Evolutionary conservation across 345 rosid genomes (phyloP).

Genomic region (Eucalyptus cloeziana): DNA sequence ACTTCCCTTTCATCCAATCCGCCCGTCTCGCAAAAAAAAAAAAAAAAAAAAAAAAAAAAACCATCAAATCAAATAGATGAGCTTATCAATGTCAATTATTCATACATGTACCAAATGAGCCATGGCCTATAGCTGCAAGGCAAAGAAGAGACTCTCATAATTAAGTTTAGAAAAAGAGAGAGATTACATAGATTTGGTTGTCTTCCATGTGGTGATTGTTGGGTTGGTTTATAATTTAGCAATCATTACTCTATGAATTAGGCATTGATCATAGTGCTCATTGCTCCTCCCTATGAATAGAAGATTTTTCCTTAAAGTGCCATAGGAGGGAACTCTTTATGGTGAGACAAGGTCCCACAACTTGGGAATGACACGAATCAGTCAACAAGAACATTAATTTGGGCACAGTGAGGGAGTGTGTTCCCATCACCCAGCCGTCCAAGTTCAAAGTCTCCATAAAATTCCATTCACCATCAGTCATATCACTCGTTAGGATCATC

Average conservation of each 20-base stretch:
- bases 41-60: not conserved
- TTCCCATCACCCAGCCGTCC: not conserved
- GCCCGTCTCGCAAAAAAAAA: not conserved
- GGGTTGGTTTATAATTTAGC: not conserved
- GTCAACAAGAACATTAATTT: not conserved
- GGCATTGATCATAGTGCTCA: not conserved
- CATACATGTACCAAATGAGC: not conserved
- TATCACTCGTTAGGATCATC: not conserved
- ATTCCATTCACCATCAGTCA: not conserved
- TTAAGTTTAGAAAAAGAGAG: not conserved
- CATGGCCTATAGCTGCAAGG: not conserved
- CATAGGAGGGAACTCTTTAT: not conserved
- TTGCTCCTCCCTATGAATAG: not conserved
- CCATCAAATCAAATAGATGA: not conserved
- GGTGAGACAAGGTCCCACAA: not conserved
- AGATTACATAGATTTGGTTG: not conserved
- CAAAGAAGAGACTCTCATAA: not conserved
- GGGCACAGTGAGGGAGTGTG: not conserved
- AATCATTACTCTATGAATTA: not conserved
- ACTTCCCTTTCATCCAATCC: not conserved
- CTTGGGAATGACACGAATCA: not conserved
- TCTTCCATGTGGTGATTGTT: not conserved
- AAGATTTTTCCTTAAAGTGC: not conserved
- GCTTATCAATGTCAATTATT: not conserved
- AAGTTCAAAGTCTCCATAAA: not conserved